These are phyloP conservation scores for Fusarium verticillioides DNA, from an alignment of 2,329 filamentous ascomycete species.

Conservation along the genomic window DNA sequence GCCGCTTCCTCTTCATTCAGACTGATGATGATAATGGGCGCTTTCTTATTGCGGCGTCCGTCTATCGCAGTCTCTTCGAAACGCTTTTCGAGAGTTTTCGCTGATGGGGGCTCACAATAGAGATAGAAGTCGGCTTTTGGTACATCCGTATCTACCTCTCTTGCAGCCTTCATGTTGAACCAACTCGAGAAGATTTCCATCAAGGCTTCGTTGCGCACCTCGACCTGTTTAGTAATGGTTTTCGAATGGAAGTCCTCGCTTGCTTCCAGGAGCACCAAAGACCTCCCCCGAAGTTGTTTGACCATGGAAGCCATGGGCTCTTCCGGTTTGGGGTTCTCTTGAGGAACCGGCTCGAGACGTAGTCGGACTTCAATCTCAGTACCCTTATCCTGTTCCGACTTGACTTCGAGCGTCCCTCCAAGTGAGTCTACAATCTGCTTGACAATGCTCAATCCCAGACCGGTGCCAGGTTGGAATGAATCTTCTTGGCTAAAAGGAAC, in stretches of 20 bases:
- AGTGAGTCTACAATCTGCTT: conserved; percentile 69
- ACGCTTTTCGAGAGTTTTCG: conserved; percentile 21
- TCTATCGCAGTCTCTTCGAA: conserved; percentile 14
- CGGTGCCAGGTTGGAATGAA: conserved; percentile 67
- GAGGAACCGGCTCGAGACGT: conserved; percentile 46
- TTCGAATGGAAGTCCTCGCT: neutral
- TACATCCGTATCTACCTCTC: conserved; percentile 5
- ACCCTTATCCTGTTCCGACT: conserved; percentile 62
- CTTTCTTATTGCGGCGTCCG: neutral
- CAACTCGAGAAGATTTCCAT: conserved; percentile 47
- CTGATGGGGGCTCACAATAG: conserved; percentile 44
- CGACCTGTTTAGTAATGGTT: conserved; percentile 19
- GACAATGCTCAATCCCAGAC: conserved; percentile 72
- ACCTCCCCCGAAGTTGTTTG: conserved; percentile 25
- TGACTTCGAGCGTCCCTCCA: conserved; percentile 67
- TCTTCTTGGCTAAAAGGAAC: conserved; percentile 73
- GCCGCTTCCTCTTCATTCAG: conserved; percentile 46
- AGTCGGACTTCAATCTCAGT: conserved; percentile 65
- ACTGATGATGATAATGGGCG: conserved; percentile 46
- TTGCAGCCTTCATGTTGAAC: conserved; percentile 49
- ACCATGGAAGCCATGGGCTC: conserved; percentile 19
- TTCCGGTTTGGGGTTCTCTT: conserved; percentile 10
- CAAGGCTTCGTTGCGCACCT: conserved; percentile 46
- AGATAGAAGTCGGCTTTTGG: conserved; percentile 40
- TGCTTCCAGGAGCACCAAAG: conserved; percentile 37